These are phyloP conservation scores for Saccharomycopsis sp. DNA, from an alignment of 805 yeast genomes.

Conservation along the genomic window DNA sequence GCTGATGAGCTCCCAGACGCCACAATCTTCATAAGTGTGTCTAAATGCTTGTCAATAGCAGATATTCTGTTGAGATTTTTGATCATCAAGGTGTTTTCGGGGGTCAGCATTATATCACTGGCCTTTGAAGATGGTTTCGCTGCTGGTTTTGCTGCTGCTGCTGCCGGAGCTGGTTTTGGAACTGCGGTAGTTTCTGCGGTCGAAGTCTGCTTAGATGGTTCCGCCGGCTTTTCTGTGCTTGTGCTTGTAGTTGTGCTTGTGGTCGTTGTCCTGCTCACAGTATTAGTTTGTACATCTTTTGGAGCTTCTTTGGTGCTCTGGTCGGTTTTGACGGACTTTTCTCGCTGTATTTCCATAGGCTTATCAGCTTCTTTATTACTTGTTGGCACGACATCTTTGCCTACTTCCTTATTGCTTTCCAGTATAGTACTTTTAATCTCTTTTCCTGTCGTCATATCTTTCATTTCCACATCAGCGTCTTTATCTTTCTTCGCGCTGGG, in stretches of 20 bases:
- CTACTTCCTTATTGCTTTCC: too few relatives aligned
- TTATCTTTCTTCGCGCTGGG: conserved; percentile 2
- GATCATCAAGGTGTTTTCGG: conserved; percentile 75
- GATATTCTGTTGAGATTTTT: conserved; percentile 81
- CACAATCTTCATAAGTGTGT: conserved; percentile 71
- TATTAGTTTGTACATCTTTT: too few relatives aligned
- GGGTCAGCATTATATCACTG: conserved; percentile 42
- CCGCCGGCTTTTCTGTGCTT: conserved; percentile 23
- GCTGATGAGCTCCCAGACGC: conserved; percentile 76
- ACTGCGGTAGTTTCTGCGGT: conserved; percentile 17
- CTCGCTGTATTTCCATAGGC: too few relatives aligned
- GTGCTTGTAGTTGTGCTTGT: too few relatives aligned
- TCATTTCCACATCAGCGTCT: conserved; percentile 23
- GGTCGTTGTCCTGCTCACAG: too few relatives aligned
- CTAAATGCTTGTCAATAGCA: conserved; percentile 58
- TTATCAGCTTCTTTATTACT: too few relatives aligned
- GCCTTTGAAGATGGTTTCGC: conserved; percentile 23
- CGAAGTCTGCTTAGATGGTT: conserved; percentile 22
- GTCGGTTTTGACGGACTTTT: too few relatives aligned
- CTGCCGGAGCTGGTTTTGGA: background rate
- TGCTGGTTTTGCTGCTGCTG: conserved; percentile 2
- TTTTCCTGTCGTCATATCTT: conserved; percentile 23
- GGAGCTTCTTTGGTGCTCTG: too few relatives aligned
- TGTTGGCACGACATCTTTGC: too few relatives aligned
- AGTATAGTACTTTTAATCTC: conserved; percentile 21